Percentiles rank a stretch among this genome's conserved stretches.
These are phyloP conservation scores for Gryganskiella cystojenkinii DNA, from an alignment of 192 early-diverging fungal genomes.

Conservation along the genomic window DNA sequence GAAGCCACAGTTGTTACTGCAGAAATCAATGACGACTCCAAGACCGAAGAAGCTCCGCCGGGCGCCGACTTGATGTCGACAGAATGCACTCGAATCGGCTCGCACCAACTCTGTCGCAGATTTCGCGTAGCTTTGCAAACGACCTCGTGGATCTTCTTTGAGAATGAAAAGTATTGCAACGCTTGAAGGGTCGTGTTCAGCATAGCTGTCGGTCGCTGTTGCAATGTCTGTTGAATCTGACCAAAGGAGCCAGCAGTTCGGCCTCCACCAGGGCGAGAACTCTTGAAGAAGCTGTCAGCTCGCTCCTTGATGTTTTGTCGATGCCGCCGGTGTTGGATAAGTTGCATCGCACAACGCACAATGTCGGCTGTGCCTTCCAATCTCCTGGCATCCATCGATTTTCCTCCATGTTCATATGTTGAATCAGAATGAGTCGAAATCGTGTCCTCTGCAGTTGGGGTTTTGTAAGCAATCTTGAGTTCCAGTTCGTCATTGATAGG, in stretches of 20 bases:
- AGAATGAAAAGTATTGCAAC: slow-evolving; percentile 39
- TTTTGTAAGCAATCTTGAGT: slow-evolving; percentile 42
- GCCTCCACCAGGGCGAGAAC: slow-evolving; percentile 42
- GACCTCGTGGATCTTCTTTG: slow-evolving; percentile 23
- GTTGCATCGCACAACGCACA: slow-evolving; percentile 27
- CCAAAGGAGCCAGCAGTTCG: slow-evolving; percentile 31
- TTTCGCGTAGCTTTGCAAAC: slow-evolving; percentile 24
- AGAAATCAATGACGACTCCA: background rate
- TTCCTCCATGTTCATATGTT: background rate
- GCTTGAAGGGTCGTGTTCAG: slow-evolving; percentile 26
- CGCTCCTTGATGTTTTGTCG: slow-evolving; percentile 49
- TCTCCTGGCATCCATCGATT: background rate
- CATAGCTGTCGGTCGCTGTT: slow-evolving; percentile 32
- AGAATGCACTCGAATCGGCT: slow-evolving; percentile 25
- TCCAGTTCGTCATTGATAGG: slow-evolving; percentile 50
- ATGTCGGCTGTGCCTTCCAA: slow-evolving; percentile 23
- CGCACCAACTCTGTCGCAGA: slow-evolving; percentile 40
- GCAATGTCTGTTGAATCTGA: slow-evolving; percentile 41
- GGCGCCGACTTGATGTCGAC: slow-evolving; percentile 30
- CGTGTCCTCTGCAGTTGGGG: slow-evolving; percentile 1
- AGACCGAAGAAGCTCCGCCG: background rate
- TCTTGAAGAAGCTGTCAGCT: slow-evolving; percentile 44
- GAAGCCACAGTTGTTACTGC: background rate
- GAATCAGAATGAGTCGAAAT: background rate
- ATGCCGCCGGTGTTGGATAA: slow-evolving; percentile 34